phyloP scores from a whole-genome alignment of 768 basidiomycete species.

The Termitomyces sp. region DNA sequence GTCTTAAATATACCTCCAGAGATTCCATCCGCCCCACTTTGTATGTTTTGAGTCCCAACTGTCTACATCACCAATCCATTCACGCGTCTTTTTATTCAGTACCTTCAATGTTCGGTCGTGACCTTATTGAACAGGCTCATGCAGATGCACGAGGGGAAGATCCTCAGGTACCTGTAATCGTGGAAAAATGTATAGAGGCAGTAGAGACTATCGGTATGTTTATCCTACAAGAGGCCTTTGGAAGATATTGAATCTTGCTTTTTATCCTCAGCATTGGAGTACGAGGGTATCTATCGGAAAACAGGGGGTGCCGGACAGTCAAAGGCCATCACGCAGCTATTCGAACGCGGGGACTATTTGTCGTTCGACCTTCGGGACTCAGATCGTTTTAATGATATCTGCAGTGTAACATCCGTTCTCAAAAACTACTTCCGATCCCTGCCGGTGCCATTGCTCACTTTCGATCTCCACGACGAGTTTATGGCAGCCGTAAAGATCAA shows the following conservation, averaged over 20 bases:
- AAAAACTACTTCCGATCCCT: conserved; percentile 96
- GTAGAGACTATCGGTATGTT: conserved; percentile 78
- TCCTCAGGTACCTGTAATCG: conserved; percentile 75
- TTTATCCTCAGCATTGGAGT: conserved; percentile 65
- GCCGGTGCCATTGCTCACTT: conserved; percentile 87
- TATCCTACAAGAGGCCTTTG: neutral
- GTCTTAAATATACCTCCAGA: conserved; percentile 24
- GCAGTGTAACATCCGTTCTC: conserved; percentile 92
- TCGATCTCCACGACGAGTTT: conserved; percentile 87
- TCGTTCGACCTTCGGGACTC: conserved; percentile 84
- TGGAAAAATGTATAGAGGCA: conserved; percentile 93
- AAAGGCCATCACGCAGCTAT: conserved; percentile 89
- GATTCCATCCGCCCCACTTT: conserved; percentile 23
- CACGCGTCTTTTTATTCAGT: conserved; percentile 32
- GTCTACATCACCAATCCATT: conserved; percentile 4
- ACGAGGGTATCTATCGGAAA: conserved; percentile 98
- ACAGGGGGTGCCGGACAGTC: conserved; percentile 90
- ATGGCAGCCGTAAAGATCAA: conserved; percentile 67
- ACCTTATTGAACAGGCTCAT: conserved; percentile 77
- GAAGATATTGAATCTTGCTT: neutral
- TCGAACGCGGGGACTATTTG: conserved; percentile 87
- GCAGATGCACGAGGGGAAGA: conserved; percentile 56
- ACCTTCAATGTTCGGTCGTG: conserved; percentile 90
- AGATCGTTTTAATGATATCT: conserved; percentile 95
- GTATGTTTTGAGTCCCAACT: conserved; percentile 25